phyloP scores from a whole-genome alignment of 2,329 filamentous ascomycete species.

The Fusarium sp. region DNA sequence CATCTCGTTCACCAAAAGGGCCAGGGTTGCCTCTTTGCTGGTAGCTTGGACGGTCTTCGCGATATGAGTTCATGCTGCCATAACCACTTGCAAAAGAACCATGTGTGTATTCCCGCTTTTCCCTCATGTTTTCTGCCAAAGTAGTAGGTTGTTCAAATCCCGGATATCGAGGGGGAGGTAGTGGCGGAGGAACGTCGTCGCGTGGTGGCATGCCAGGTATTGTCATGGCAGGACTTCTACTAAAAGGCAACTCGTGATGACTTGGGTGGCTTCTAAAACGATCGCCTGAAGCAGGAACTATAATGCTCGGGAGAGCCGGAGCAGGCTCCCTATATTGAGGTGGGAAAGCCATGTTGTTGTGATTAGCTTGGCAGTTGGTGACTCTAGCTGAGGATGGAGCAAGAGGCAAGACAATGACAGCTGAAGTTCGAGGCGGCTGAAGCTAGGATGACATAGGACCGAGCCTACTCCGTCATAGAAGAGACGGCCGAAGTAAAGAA shows the following conservation, averaged over 20 bases:
- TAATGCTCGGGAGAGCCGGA: constrained; percentile 57
- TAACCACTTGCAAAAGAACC: constrained; percentile 58
- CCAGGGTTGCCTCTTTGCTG: constrained; percentile 52
- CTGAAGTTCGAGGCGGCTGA: constrained; percentile 45
- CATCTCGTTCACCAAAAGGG: constrained; percentile 53
- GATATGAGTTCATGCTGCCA: constrained; percentile 57
- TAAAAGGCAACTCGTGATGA: constrained; percentile 53
- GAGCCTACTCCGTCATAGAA: constrained; percentile 48
- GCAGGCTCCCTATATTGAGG: constrained; percentile 56
- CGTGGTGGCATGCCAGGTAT: constrained; percentile 59
- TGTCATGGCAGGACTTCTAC: constrained; percentile 58
- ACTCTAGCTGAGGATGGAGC: constrained; percentile 48
- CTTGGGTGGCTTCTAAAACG: constrained; percentile 49
- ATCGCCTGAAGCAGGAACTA: constrained; percentile 51
- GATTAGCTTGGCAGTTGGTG: constrained; percentile 41
- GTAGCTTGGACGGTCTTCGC: constrained; percentile 55
- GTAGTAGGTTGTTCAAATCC: constrained; percentile 54
- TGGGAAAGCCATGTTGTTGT: constrained; percentile 56
- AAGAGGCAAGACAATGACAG: constrained; percentile 46
- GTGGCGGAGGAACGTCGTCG: constrained; percentile 59
- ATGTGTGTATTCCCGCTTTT: constrained; percentile 51
- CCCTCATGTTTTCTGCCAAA: constrained; percentile 50
- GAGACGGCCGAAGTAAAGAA: constrained; percentile 26
- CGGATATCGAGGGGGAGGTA: constrained; percentile 63
- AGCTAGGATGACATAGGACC: constrained; percentile 46